Base-by-base conservation (phyloP, 495 filamentous ascomycete species). In the Coniosporium apollinis region DNA sequence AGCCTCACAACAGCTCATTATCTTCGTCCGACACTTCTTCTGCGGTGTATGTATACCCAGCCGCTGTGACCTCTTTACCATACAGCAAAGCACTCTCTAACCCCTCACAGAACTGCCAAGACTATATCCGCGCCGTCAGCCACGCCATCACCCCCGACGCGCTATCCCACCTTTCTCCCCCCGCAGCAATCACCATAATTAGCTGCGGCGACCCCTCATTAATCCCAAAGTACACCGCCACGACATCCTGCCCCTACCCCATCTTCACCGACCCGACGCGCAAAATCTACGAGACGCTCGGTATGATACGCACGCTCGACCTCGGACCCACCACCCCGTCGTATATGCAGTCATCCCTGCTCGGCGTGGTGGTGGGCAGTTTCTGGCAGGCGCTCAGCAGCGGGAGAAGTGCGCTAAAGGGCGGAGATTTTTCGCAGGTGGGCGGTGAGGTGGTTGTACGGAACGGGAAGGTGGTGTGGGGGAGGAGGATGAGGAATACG, bases 21-120 rank as follows among this genome's bases (percentile, higher is more conserved):
- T 91, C 34, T 93, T 93, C 47, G 67, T 93, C 30, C 67, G 84
- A 16, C 83, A 93, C 56, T 93, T 92, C 60, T 87, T 81, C 64
- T 93, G 84, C 47, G 81, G 83, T 2, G 81, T 81, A 64, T 58
- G 82, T 62, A 39, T 34, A 25, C 16, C 38, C 22, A 17, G 10
- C 28, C 22, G 28, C 33, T 32, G 13, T 16, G 14, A 7, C 21
- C 33, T 13, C 24, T 30, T 28, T n/a, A 41, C 31, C 33, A 36
- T 33, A 44, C 28, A 29, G 30, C 20, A 3, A 40, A 21, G 29
- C 34, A 29, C 32, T 51, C 6, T 33, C 41, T 42, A 22, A 38
- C 20, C 16, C 18, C 21, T 47, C 24, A 32, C 46, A 78, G 73
- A 74, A 73, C 49, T 80, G 74, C 58, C 74, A 83, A 56, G 71